Evolutionary conservation across 352 stramenopile genomes (phyloP), one percentile per base, ranked within the genome.

Genomic region (Elongisporangium anandrum): DNA sequence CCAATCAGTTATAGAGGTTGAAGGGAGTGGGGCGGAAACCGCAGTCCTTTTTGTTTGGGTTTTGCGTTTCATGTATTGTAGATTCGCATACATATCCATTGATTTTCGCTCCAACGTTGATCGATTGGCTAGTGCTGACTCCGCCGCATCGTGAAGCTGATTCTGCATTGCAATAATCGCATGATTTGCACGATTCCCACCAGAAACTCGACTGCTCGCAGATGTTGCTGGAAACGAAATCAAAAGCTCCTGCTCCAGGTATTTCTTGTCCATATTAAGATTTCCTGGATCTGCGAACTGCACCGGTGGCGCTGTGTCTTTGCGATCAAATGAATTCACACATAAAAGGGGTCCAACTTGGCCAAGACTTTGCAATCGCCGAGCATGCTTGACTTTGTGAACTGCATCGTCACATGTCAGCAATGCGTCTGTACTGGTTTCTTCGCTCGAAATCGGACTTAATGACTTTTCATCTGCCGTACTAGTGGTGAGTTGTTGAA

Each of bases 241-340:
- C 4, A 69, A 70, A 2, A 88, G 72, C 22, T 88, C 75, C 5
- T 77, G 69, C 53, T 87, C 73, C 20, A 90, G 61, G 48, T 90
- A 88, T 17, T 68, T 51, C 17, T 82, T 82, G 62, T 85, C 73
- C 72, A 87, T 87, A 45, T 70, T 72, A 39, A 87, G 55, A 29
- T 85, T 77, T 17, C 70, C 64, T 5, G 67, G 57, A 50, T 84
- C 69, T 12, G 67, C 53, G 24, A 90, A 85, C 3, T 63, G 48
- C 15, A 73, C 58, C n/a, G 56, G 56, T 6, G 50, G 6, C 21
- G 57, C 45, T 63, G 59, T 51, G 7, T 47, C 48, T 57, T 73
- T 77, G 21, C 59, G 59, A 52, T 67, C 63, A 19, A 72, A 69
- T 24, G 64, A 64, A 64, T 86, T 64, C 0, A 75, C 65, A 29